Base-by-base conservation (phyloP, 495 filamentous ascomycete species). In the Jackrogersella multiformis region DNA sequence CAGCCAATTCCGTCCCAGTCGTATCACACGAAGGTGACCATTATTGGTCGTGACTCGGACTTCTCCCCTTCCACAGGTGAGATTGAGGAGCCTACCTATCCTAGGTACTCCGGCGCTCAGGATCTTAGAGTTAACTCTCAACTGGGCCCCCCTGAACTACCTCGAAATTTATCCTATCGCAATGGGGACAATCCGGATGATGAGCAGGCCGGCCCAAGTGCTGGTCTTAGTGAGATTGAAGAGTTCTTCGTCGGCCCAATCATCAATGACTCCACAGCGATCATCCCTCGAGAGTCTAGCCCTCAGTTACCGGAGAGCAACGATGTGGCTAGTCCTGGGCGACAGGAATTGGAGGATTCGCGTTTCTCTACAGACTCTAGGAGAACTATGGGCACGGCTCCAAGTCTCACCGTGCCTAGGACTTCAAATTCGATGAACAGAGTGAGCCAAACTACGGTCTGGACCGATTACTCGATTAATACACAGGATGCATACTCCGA, bases 381-480 rank as follows among this genome's bases (percentile, higher is more conserved):
- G 51, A 70, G 68, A 55, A 73, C 73, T 15, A 35, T 71, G 49
- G 73, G 58, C 30, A 75, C 70, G 28, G 61, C 61, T 15, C 70
- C 64, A 26, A 79, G 72, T 41, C 66, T 84, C 28, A 69, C 73
- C 2, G 75, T 83, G 8, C 81, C 81, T 26, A 75, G 74, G 38
- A 77, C 80, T 30, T 75, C 80, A 5, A 73, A 76, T 6, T 81
- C 80, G 5, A 73, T 74, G 48, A 81, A 84, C 61, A 79, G 82
- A n/a, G 67, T 76, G 18, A 86, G 84, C 58, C 78, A 82, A 30
- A 76, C 79, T 21, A 84, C 84, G 10, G 73, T 78, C 12, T 86
- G 84, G 84, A 86, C 84, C n/a, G 82, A 86, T 73, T 81, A 81
- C 58, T 84, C 84, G 1, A 75, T 86, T 39, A 82, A 81, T 12